Conservation (phyloP, 2,329 filamentous ascomycete genomes). For the Tolypocladium capitatum region DNA sequence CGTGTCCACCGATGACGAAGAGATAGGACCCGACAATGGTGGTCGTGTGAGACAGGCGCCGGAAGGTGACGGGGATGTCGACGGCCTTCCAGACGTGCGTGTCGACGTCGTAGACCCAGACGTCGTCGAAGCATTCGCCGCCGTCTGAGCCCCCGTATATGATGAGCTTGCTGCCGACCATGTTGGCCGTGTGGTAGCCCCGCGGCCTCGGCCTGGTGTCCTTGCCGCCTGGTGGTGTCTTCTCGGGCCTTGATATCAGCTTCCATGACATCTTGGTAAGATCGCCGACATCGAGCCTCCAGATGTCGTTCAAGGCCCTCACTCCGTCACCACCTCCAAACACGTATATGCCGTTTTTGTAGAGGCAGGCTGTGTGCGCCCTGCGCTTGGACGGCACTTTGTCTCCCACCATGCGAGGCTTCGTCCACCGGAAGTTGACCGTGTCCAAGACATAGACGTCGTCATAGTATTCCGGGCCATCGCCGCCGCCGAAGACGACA, state of each 20-base stretch:
- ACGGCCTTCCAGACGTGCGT: constrained; percentile 46
- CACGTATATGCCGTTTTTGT: constrained; percentile 59
- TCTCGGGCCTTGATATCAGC: constrained; percentile 39
- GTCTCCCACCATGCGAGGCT: constrained; percentile 46
- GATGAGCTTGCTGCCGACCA: constrained; percentile 59
- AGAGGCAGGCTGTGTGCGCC: constrained; percentile 58
- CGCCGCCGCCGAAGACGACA: constrained; percentile 56
- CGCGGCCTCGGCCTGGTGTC: constrained; percentile 46
- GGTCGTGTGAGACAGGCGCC: constrained; percentile 53
- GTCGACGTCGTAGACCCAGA: constrained; percentile 61
- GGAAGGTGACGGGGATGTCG: constrained; percentile 45
- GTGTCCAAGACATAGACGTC: constrained; percentile 62
- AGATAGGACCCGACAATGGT: constrained; percentile 58
- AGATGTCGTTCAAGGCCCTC: constrained; percentile 58
- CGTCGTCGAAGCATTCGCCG: constrained; percentile 59
- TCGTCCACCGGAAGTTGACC: constrained; percentile 53
- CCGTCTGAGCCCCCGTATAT: constrained; percentile 59
- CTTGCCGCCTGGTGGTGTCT: constrained; percentile 12
- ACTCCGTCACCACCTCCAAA: constrained; percentile 60
- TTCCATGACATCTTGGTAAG: constrained; percentile 56
- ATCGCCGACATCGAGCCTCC: constrained; percentile 57
- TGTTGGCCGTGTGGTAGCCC: constrained; percentile 61
- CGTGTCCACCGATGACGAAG: constrained; percentile 57
- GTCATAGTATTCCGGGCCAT: constrained; percentile 59
- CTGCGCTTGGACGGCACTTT: constrained; percentile 45